Percentiles rank a stretch among this genome's conserved stretches.
Conservation (phyloP, 345 rosid species). For the Rhizophora mangle region DNA sequence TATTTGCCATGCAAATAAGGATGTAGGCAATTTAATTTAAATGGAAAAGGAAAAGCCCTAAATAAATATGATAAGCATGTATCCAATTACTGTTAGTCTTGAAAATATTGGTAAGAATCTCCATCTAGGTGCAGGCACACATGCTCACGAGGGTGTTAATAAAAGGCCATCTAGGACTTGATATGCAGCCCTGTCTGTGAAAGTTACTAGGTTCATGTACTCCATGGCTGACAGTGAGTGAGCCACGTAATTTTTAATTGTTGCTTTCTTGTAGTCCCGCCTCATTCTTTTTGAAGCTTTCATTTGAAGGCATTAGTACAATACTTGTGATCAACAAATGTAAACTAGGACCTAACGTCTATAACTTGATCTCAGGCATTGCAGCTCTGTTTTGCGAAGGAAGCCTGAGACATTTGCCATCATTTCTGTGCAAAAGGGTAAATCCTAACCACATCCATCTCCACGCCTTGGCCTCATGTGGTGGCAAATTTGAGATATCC, state of each 20-base stretch:
- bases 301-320: neutral
- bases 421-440: neutral
- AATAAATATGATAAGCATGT: neutral
- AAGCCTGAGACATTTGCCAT: neutral
- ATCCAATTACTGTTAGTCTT: neutral
- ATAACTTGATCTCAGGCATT: slow-evolving; percentile 9
- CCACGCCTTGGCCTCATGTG: neutral
- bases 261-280: neutral
- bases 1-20: neutral
- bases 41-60: neutral
- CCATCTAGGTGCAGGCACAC: too few relatives aligned
- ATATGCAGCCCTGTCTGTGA: neutral
- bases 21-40: neutral
- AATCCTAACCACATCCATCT: neutral
- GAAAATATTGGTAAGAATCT: neutral
- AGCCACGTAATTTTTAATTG: neutral
- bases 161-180: neutral
- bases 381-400: neutral
- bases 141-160: neutral
- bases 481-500: slow-evolving; percentile 1
- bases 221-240: too few relatives aligned
- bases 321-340: neutral
- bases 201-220: neutral
- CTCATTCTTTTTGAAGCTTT: neutral
- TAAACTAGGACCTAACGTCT: neutral